A percentile compares a stretch with the other conserved stretches of the same genome.
These are phyloP conservation scores for Boletales sp. DNA, from an alignment of 768 basidiomycete genomes.

Conservation along the genomic window DNA sequence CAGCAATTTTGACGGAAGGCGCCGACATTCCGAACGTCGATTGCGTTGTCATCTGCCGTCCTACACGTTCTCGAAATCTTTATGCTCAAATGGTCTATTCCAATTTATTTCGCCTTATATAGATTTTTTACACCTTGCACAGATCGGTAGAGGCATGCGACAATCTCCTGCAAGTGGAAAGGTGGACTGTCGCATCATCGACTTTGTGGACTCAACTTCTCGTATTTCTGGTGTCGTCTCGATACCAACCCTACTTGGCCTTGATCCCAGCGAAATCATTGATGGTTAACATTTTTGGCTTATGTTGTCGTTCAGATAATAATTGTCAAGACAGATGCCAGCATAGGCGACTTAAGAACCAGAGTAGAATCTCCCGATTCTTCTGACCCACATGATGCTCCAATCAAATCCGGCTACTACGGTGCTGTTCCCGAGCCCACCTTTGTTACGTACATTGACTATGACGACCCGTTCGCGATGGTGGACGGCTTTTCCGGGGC, in stretches of 20 bases:
- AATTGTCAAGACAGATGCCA: conserved; percentile 42
- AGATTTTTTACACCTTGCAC: neutral
- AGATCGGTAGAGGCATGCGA: conserved; percentile 94
- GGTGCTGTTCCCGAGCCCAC: conserved; percentile 50
- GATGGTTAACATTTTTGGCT: conserved; percentile 44
- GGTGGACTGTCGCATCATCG: conserved; percentile 80
- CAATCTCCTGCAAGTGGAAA: conserved; percentile 81
- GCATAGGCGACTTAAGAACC: conserved; percentile 44
- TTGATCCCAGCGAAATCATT: conserved; percentile 64
- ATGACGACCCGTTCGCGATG: conserved; percentile 69
- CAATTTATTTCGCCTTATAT: neutral
- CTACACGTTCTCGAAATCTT: conserved; percentile 84
- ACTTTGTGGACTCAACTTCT: conserved; percentile 78
- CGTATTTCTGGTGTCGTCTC: conserved; percentile 72
- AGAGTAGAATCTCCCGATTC: conserved; percentile 28
- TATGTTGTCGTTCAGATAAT: neutral
- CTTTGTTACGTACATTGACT: conserved; percentile 70
- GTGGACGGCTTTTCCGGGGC: conserved; percentile 47
- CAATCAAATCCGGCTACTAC: conserved; percentile 16
- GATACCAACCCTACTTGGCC: conserved; percentile 79
- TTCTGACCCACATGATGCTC: conserved; percentile 1
- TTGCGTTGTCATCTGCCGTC: conserved; percentile 82
- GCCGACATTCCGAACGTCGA: conserved; percentile 95
- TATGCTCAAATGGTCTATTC: conserved; percentile 85
- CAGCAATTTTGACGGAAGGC: conserved; percentile 87